phyloP scores from a whole-genome alignment of 2,329 filamentous ascomycete genomes.

The Clarireedia monteithiana region DNA sequence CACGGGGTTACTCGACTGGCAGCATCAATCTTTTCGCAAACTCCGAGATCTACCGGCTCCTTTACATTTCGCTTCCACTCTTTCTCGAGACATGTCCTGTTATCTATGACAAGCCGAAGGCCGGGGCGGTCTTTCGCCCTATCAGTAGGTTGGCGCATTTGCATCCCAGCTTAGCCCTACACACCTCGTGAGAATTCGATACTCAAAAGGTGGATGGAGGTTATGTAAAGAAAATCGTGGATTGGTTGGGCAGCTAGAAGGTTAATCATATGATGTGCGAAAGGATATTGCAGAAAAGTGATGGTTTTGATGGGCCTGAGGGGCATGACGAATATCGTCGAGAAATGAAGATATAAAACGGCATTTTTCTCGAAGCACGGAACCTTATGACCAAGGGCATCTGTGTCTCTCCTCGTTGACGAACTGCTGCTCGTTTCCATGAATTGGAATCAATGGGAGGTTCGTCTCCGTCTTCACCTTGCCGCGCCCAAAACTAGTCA shows the following conservation, averaged over 20 bases:
- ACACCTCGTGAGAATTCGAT: background rate
- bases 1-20: background rate
- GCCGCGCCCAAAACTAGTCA: too few species aligned
- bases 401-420: background rate
- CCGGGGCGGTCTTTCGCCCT: background rate
- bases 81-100: too few species aligned
- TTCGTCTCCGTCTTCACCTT: too few species aligned
- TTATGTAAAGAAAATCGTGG: constrained; percentile 4
- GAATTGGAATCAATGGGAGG: too few species aligned
- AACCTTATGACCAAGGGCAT: background rate
- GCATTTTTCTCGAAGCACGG: background rate
- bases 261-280: background rate
- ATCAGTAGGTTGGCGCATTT: constrained; percentile 6
- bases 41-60: background rate
- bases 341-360: background rate
- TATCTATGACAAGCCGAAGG: too few species aligned
- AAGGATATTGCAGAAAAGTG: background rate
- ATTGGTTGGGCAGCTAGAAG: background rate
- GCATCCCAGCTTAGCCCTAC: constrained; percentile 5
- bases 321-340: background rate
- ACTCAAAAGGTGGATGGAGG: background rate
- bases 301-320: background rate
- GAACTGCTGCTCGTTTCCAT: background rate
- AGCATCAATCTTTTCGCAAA: background rate
- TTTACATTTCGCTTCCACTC: too few species aligned